Base-by-base conservation (phyloP, 768 basidiomycete genomes). In the Hypholoma sublateritium region DNA sequence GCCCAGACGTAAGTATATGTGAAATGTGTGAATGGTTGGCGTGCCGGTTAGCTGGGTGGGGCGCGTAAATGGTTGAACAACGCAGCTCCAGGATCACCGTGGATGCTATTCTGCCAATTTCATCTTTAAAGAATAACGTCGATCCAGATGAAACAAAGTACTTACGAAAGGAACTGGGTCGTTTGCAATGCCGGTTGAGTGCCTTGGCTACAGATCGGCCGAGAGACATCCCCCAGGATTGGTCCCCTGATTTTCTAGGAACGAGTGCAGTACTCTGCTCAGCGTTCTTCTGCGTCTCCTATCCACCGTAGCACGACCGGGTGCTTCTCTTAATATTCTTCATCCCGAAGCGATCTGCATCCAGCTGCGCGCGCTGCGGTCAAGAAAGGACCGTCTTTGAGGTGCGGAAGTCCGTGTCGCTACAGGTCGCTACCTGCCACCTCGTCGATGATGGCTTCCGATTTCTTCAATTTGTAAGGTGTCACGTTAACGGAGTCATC, bases 271-370 rank as follows among this genome's bases (percentile, higher is more conserved):
- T 67, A 43, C 65, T 62, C 24, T 59, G 50, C 16, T 56, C 61
- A 41, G 42, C 37, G 39, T 61, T 58, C 41, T 59, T 44, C 22
- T 50, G 25, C 43, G 35, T 3, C 16, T 55, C n/a, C 79, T 65
- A 79, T 77, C 49, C 82, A 72, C 58, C 92, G 76, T 34, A 95
- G 87, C 11, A 97, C 89, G 0, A 93, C 94, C 37, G 97, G 82
- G 69, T 93, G 96, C 66, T 97, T 60, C 90, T 87, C 79, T 97
- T 98, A 69, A 98, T 88, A 69, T 91, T 92, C 56, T 95, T 92
- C 16, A 98, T 76, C 1, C 95, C 95, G 63, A 87, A 96, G 69
- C 97, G 95, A 58, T 96, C 95, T 12, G 85, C 79, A 63, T 98
- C 94, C 8, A 98, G 83, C 67, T 91, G 93, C 19, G 76, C 90